Evolutionary conservation across 106 monocot genomes (phyloP).

Genomic region (Vanilla planifolia): DNA sequence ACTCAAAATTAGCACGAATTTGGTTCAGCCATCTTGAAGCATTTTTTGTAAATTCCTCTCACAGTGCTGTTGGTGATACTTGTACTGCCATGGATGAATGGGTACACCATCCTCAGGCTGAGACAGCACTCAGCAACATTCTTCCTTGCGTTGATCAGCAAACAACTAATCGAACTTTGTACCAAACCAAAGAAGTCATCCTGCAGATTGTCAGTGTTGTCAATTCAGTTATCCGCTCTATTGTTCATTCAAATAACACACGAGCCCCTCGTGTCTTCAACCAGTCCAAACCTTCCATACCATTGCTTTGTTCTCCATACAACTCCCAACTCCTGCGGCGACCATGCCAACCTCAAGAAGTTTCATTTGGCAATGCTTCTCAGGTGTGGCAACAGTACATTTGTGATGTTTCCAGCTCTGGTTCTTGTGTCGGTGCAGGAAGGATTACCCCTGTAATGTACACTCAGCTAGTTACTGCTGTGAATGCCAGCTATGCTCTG

Average conservation of each 20-base stretch:
- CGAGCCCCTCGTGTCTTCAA: slow-evolving; percentile 34
- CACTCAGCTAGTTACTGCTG: slow-evolving; percentile 39
- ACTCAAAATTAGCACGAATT: too few species aligned
- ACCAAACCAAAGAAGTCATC: slow-evolving; percentile 77
- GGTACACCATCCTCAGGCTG: slow-evolving; percentile 70
- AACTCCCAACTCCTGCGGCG: slow-evolving; percentile 38
- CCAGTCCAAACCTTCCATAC: slow-evolving; percentile 55
- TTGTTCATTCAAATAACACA: slow-evolving; percentile 30
- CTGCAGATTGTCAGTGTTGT: slow-evolving; percentile 53
- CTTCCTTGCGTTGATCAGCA: slow-evolving; percentile 70
- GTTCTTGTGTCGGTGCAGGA: slow-evolving; percentile 34
- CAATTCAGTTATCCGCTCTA: slow-evolving; percentile 47
- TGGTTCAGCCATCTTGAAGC: not conserved
- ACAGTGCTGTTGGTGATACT: slow-evolving; percentile 65
- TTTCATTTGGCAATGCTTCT: slow-evolving; percentile 62
- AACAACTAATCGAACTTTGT: slow-evolving; percentile 58
- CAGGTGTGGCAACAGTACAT: slow-evolving; percentile 71
- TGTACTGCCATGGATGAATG: slow-evolving; percentile 83
- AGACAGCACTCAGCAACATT: slow-evolving; percentile 73
- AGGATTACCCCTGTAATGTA: slow-evolving; percentile 52
- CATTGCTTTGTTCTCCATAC: slow-evolving; percentile 71
- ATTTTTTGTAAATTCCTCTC: not conserved
- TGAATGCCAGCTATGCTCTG: slow-evolving; percentile 68
- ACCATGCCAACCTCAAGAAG: slow-evolving; percentile 39
- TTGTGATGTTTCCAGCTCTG: slow-evolving; percentile 38